These are phyloP conservation scores for Salvia sclarea DNA, from an alignment of 305 asterid species.

Conservation along the genomic window DNA sequence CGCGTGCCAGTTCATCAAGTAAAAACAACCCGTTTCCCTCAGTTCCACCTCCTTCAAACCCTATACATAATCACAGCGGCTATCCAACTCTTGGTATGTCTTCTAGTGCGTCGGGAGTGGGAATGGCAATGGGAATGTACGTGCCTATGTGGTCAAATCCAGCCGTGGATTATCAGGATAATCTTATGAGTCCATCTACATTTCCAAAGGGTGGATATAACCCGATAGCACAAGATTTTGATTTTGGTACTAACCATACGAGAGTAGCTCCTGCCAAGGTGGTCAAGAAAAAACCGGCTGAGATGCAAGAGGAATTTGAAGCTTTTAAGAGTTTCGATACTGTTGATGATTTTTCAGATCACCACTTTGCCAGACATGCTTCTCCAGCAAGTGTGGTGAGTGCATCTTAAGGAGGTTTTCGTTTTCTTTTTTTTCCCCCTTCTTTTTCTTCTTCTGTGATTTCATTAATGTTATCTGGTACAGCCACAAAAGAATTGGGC, in stretches of 20 bases:
- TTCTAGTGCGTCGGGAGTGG: constrained; percentile 31
- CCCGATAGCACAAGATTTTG: constrained; percentile 32
- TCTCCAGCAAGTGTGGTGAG: constrained; percentile 52
- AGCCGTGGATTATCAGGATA: constrained; percentile 22
- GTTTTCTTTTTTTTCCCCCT: neutral
- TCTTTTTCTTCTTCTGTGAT: neutral
- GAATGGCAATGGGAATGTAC: constrained; percentile 33
- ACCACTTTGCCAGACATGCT: constrained; percentile 44
- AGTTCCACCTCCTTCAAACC: neutral
- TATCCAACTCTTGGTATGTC: constrained; percentile 20
- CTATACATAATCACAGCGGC: constrained; percentile 14
- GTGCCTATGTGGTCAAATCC: constrained; percentile 31
- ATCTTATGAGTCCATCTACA: constrained; percentile 31
- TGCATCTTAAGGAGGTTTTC: neutral
- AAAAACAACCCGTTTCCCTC: constrained; percentile 22
- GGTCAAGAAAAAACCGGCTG: constrained; percentile 42
- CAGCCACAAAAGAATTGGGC: constrained; percentile 76
- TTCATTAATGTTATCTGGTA: constrained; percentile 23
- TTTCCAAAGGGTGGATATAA: constrained; percentile 32
- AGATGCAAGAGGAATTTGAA: constrained; percentile 43
- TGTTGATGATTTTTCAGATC: constrained; percentile 69
- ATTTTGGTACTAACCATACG: constrained; percentile 29
- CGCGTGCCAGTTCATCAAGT: constrained; percentile 20
- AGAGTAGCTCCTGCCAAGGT: constrained; percentile 29
- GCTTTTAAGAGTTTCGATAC: constrained; percentile 72